Percentiles rank a stretch among this genome's conserved stretches.
phyloP scores from a whole-genome alignment of 768 basidiomycete species.

The Pisolithus sp. region DNA sequence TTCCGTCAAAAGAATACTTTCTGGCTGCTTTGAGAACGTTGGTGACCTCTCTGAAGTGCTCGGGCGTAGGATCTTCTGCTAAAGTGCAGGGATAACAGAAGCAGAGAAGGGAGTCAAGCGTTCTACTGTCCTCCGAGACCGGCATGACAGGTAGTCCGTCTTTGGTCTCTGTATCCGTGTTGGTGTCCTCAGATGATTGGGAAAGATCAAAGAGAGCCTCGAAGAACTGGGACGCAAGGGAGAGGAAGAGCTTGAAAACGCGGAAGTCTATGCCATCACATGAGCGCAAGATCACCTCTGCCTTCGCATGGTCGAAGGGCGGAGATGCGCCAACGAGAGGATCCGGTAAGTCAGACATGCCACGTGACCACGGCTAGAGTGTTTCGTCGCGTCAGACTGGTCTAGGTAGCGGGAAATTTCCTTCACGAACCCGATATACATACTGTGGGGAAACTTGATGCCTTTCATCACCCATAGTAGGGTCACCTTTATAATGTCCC shows the following conservation, averaged over 20 bases:
- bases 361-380: background rate
- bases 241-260: slow-evolving; percentile 28
- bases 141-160: slow-evolving; percentile 17
- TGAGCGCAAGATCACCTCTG: slow-evolving; percentile 21
- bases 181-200: slow-evolving; percentile 11
- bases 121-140: slow-evolving; percentile 16
- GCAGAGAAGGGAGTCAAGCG: slow-evolving; percentile 18
- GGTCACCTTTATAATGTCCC: no score
- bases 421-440: no score
- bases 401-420: no score
- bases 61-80: slow-evolving; percentile 12
- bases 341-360: background rate
- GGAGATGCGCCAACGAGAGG: slow-evolving; percentile 4
- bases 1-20: slow-evolving; percentile 13
- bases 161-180: slow-evolving; percentile 4
- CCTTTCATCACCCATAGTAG: no score
- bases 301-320: slow-evolving; percentile 18
- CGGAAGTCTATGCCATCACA: slow-evolving; percentile 26
- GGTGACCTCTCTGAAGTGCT: slow-evolving; percentile 3
- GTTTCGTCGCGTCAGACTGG: background rate
- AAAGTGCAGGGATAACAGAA: slow-evolving; percentile 23
- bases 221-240: slow-evolving; percentile 30
- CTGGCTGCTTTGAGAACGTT: slow-evolving; percentile 9
- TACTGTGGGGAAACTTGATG: no score
- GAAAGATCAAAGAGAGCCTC: slow-evolving; percentile 25